Evolutionary conservation across 768 basidiomycete genomes (phyloP).

Genomic region (Boletus rufocinnamomeus): DNA sequence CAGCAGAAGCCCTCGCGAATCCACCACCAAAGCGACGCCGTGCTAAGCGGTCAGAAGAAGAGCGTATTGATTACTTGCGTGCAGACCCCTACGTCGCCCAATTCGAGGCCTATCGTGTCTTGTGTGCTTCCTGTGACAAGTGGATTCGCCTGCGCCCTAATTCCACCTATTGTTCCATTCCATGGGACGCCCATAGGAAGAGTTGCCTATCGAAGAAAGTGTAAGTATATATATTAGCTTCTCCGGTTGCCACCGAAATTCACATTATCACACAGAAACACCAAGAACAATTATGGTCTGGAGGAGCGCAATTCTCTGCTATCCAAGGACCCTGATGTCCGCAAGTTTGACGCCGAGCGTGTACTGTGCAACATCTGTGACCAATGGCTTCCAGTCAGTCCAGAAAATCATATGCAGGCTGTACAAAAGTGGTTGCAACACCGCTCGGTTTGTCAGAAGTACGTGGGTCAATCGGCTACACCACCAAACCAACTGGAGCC

Average conservation of each 20-base stretch:
- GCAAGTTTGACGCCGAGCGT: slow-evolving; percentile 74
- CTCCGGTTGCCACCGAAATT: slow-evolving; percentile 10
- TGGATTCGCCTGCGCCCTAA: slow-evolving; percentile 87
- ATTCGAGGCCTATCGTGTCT: slow-evolving; percentile 77
- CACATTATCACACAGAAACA: slow-evolving; percentile 26
- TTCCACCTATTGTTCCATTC: slow-evolving; percentile 86
- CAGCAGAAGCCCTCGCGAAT: slow-evolving; percentile 44
- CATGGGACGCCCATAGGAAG: slow-evolving; percentile 85
- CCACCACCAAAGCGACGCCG: slow-evolving; percentile 64
- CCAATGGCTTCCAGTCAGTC: slow-evolving; percentile 60
- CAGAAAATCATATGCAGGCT: slow-evolving; percentile 61
- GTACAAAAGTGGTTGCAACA: slow-evolving; percentile 69
- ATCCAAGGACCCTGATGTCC: slow-evolving; percentile 66
- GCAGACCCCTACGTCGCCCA: slow-evolving; percentile 77
- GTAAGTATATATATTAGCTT: slow-evolving; percentile 40
- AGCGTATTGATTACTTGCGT: slow-evolving; percentile 68
- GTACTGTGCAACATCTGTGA: slow-evolving; percentile 71
- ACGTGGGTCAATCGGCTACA: slow-evolving; percentile 10
- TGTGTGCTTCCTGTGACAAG: slow-evolving; percentile 80
- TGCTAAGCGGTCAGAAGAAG: slow-evolving; percentile 76
- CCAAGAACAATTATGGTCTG: slow-evolving; percentile 57
- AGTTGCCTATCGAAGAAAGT: slow-evolving; percentile 79
- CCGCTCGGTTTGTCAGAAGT: slow-evolving; percentile 54
- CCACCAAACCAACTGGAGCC: slow-evolving; percentile 22
- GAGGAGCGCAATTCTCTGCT: slow-evolving; percentile 63